These are phyloP conservation scores for Aureobasidium uvarum DNA, from an alignment of 2,329 filamentous ascomycete species.

Conservation along the genomic window DNA sequence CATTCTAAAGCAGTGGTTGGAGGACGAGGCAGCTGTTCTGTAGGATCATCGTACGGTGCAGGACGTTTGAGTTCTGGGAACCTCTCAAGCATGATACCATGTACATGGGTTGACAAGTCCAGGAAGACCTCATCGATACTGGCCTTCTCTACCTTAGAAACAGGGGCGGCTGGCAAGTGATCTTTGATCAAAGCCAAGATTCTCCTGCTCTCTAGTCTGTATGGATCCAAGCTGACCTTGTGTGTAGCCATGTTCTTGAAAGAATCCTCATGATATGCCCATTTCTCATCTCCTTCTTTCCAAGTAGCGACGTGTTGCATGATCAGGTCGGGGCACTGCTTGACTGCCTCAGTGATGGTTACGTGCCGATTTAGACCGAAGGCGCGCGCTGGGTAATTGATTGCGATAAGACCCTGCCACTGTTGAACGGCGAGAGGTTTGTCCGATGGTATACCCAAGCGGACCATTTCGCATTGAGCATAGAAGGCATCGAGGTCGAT, in stretches of 20 bases:
- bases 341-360: slow-evolving; percentile 75
- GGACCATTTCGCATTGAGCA: slow-evolving; percentile 87
- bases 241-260: slow-evolving; percentile 76
- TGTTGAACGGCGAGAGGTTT: slow-evolving; percentile 90
- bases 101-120: slow-evolving; percentile 82
- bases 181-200: slow-evolving; percentile 80
- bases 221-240: slow-evolving; percentile 93
- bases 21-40: slow-evolving; percentile 70
- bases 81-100: slow-evolving; percentile 68
- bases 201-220: slow-evolving; percentile 77
- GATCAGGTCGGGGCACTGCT: slow-evolving; percentile 79
- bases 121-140: slow-evolving; percentile 95
- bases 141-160: slow-evolving; percentile 84
- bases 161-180: slow-evolving; percentile 58
- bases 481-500: slow-evolving; percentile 98
- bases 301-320: slow-evolving; percentile 94
- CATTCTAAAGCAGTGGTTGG: slow-evolving; percentile 74
- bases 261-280: slow-evolving; percentile 85
- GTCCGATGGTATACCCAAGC: slow-evolving; percentile 70
- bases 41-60: slow-evolving; percentile 70
- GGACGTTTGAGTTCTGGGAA: slow-evolving; percentile 70
- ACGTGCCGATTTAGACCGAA: slow-evolving; percentile 79
- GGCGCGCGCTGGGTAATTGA: slow-evolving; percentile 88
- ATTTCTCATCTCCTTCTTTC: slow-evolving; percentile 85
- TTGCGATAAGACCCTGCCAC: slow-evolving; percentile 90